Evolutionary conservation across 306 rosid genomes (phyloP).

Genomic region (Castanea mollissima): DNA sequence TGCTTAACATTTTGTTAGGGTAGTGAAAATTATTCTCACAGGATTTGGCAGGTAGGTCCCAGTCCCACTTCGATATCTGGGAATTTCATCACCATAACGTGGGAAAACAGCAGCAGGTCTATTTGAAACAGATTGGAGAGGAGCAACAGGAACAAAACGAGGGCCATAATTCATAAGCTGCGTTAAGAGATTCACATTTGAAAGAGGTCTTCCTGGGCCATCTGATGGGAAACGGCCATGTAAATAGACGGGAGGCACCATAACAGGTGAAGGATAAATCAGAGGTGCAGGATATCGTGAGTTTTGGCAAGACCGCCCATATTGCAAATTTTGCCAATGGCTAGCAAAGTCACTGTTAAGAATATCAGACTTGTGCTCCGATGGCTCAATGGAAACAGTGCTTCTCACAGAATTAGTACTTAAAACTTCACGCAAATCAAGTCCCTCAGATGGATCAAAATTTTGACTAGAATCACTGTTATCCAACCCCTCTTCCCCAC

Average conservation of each 20-base stretch:
- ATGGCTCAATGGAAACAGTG: slow-evolving; percentile 41
- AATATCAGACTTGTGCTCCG: slow-evolving; percentile 68
- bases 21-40: slow-evolving; percentile 53
- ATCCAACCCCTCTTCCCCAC: slow-evolving; percentile 58
- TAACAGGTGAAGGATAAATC: slow-evolving; percentile 53
- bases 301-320: slow-evolving; percentile 73
- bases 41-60: slow-evolving; percentile 97
- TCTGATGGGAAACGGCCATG: slow-evolving; percentile 90
- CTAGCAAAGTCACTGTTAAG: slow-evolving; percentile 79
- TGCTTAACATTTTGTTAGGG: neutral
- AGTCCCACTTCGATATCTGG: slow-evolving; percentile 89
- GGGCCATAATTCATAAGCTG: slow-evolving; percentile 72
- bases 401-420: slow-evolving; percentile 48
- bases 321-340: slow-evolving; percentile 82
- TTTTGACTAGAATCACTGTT: slow-evolving; percentile 61
- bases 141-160: slow-evolving; percentile 67
- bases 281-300: slow-evolving; percentile 46
- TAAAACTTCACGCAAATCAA: slow-evolving; percentile 50
- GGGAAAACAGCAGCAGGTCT: slow-evolving; percentile 75
- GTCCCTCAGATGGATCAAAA: slow-evolving; percentile 62
- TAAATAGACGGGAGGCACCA: slow-evolving; percentile 73
- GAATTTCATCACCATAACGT: slow-evolving; percentile 71
- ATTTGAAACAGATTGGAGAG: slow-evolving; percentile 65
- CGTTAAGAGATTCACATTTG: slow-evolving; percentile 57
- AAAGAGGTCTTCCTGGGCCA: slow-evolving; percentile 89